Evolutionary conservation across 257 asterid species (phyloP).

Genomic region (Nicotiana benthamiana): DNA sequence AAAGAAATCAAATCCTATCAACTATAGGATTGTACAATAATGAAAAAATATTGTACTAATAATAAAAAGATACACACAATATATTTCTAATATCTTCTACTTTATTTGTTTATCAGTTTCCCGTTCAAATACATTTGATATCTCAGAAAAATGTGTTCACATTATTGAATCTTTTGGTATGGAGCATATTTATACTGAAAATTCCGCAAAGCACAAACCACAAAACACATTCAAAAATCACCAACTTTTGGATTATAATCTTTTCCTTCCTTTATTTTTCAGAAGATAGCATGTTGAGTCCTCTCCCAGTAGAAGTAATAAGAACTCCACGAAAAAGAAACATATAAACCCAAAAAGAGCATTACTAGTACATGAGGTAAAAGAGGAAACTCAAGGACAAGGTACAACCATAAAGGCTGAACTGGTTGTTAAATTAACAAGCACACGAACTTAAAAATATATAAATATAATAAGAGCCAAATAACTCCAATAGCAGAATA

Average conservation of each 20-base stretch:
- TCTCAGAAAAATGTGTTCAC: background rate
- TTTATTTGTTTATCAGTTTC: background rate
- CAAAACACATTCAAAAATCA: background rate
- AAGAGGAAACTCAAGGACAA: background rate
- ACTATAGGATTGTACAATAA: no score
- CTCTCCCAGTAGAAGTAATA: background rate
- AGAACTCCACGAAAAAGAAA: background rate
- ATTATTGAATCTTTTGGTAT: background rate
- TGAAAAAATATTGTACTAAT: no score
- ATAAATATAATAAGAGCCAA: constrained; percentile 4
- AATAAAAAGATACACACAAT: no score
- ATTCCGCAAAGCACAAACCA: background rate
- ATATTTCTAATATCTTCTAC: no score
- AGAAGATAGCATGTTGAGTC: background rate
- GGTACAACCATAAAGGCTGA: background rate
- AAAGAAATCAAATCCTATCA: no score
- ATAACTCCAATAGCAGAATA: background rate
- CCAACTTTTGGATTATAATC: background rate
- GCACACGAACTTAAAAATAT: background rate
- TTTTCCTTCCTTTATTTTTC: background rate
- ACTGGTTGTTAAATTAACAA: background rate
- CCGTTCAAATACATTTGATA: background rate
- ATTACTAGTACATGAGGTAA: background rate
- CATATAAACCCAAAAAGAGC: background rate
- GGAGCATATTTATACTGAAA: background rate